Percentiles rank a stretch among this genome's conserved stretches.
Conservation (phyloP, 305 asterid species). For the Salvia sclarea region DNA sequence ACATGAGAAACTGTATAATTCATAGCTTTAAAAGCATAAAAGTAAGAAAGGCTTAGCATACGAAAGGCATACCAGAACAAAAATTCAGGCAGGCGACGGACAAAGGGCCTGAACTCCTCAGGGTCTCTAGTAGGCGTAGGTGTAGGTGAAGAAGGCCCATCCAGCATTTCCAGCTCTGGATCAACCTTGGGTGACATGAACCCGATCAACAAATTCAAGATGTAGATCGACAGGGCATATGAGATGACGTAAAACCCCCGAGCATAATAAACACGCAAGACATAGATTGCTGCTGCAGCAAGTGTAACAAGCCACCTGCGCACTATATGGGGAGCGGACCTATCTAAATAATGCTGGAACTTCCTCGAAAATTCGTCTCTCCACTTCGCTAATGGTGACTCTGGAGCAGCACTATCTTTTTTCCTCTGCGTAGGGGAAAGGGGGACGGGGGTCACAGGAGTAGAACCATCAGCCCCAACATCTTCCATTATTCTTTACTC, state of each 20-base stretch:
- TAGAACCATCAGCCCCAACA: conserved; percentile 30
- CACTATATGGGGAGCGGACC: conserved; percentile 52
- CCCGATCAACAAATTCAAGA: conserved; percentile 70
- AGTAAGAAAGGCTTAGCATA: conserved; percentile 7
- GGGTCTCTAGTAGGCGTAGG: conserved; percentile 49
- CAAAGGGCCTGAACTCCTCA: conserved; percentile 59
- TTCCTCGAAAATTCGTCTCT: conserved; percentile 46
- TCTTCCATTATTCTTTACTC: conserved; percentile 45
- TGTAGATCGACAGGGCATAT: conserved; percentile 57
- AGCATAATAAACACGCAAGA: conserved; percentile 52
- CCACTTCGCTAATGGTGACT: conserved; percentile 53
- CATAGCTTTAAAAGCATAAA: not conserved
- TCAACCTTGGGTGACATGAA: conserved; percentile 71
- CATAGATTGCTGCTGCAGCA: conserved; percentile 54
- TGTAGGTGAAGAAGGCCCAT: conserved; percentile 56
- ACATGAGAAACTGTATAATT: not conserved
- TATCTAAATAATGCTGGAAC: conserved; percentile 57
- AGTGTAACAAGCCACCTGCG: conserved; percentile 63
- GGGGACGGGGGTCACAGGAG: conserved; percentile 9
- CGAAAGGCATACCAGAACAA: conserved; percentile 50
- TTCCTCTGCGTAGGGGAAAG: no score
- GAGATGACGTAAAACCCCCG: conserved; percentile 61
- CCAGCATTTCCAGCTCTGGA: conserved; percentile 61
- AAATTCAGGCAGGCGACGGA: conserved; percentile 70
- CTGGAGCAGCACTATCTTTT: conserved; percentile 30